Evolutionary conservation across 176 grass and related monocot species (phyloP), one percentile per base, ranked within the genome.

Genomic region (Aegilops sharonensis): DNA sequence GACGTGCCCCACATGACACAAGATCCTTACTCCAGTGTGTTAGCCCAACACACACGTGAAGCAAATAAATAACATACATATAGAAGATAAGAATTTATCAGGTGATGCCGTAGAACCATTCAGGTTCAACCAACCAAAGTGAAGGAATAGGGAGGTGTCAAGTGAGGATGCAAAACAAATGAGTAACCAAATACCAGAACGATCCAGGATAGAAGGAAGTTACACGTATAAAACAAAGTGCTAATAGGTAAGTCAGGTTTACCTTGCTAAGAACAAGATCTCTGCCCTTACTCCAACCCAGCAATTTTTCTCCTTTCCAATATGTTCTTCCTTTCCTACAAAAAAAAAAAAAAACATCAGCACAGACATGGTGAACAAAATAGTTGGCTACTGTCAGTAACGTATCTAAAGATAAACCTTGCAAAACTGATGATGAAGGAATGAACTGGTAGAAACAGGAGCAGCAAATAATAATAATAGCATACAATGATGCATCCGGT

Each of bases 201-300:
- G 14, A 83, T 72, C 60, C 70, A 59, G 50, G 27, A 83, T 60
- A 40, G 11, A 42, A 14, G 9, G 11, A 60, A 14, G 9, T 61
- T 61, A 74, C 25, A 74, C 15, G 9, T 60, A 84, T n/a, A 10
- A 43, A 25, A 61, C n/a, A 5, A 73, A 42, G 68, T 47, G 3
- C 42, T 43, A 73, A 61, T 21, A 36, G 5, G 36, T 37, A 62
- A 63, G 15, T 63, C 50, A 61, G 68, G 4, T 72, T 25, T 84
- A 84, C 82, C 70, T 64, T 64, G 70, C 70, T 17, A 25, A 75
- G 2, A 45, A 75, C 57, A 39, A 45, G 79, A 85, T 63, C 30
- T 40, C 23, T 30, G 68, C 30, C 15, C 68, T 89, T 66, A 89
- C 73, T 89, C 71, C 67, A 89, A 50, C 35, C 76, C 68, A 0